Conservation (phyloP, 2,329 filamentous ascomycete genomes). For the Escovopsis weberi region DNA sequence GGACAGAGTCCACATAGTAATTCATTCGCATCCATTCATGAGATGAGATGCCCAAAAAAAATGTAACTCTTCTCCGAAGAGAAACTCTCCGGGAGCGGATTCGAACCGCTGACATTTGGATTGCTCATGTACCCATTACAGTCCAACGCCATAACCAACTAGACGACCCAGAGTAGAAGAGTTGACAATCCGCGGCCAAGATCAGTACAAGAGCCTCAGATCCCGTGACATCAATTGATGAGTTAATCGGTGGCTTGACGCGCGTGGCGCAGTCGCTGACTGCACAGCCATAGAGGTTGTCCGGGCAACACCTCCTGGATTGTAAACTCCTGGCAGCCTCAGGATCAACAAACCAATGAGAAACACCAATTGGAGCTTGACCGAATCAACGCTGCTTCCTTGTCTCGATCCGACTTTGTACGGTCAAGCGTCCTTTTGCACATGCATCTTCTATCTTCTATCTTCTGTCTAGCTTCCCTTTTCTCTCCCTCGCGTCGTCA, state of each 20-base stretch:
- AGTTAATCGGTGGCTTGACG: too few relatives aligned
- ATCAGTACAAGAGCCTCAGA: not conserved
- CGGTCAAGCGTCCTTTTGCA: too few relatives aligned
- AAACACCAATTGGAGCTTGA: not conserved
- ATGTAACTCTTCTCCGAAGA: conserved; percentile 7
- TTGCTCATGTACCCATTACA: conserved; percentile 6
- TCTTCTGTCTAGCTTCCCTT: too few relatives aligned
- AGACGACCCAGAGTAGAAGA: conserved; percentile 8
- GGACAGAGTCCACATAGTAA: too few relatives aligned
- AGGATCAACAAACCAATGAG: conserved; percentile 4
- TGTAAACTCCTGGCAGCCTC: not conserved
- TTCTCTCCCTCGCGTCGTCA: too few relatives aligned
- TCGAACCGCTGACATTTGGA: conserved; percentile 7
- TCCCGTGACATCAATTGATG: not conserved
- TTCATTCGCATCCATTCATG: not conserved
- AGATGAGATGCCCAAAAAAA: not conserved
- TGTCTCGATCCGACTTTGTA: not conserved
- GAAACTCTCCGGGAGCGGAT: conserved; percentile 6
- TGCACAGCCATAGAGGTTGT: conserved; percentile 1
- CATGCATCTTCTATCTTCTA: too few relatives aligned
- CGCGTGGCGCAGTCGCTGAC: not conserved
- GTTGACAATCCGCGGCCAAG: not conserved
- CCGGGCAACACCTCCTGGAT: conserved; percentile 3
- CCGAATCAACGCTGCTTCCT: conserved; percentile 11
- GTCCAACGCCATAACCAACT: conserved; percentile 7